These are phyloP conservation scores for Hypoxylon rickii DNA, from an alignment of 495 filamentous ascomycete species.

Conservation along the genomic window DNA sequence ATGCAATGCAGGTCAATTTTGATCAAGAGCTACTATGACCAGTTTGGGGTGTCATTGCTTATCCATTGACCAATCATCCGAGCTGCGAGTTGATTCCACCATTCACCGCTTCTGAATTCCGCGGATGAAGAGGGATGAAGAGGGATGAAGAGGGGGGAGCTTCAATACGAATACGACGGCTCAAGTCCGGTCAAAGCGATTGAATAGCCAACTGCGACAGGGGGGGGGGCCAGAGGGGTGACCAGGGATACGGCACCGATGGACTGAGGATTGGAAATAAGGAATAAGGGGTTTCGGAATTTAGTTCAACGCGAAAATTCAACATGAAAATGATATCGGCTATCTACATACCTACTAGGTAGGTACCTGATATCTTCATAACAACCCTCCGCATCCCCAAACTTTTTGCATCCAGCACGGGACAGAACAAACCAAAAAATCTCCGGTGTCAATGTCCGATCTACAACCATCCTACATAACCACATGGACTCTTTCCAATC, in stretches of 20 bases:
- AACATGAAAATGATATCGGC: not conserved
- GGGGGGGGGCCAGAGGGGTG: too few species aligned
- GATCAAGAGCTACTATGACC: constrained; percentile 9
- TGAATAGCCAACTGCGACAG: not conserved
- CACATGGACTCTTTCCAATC: too few species aligned
- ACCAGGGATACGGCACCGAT: too few species aligned
- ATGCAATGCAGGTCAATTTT: constrained; percentile 31
- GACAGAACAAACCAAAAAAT: too few species aligned
- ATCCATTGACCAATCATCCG: constrained; percentile 29
- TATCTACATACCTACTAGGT: not conserved
- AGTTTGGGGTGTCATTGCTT: constrained; percentile 20
- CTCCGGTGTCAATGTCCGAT: too few species aligned
- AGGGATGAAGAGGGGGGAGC: too few species aligned
- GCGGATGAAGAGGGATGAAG: constrained; percentile 1
- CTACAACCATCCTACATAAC: too few species aligned
- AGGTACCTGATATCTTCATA: not conserved
- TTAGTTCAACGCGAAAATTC: not conserved
- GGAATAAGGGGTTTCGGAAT: not conserved
- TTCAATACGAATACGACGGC: constrained; percentile 36
- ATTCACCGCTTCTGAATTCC: constrained; percentile 29
- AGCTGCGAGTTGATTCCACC: constrained; percentile 8
- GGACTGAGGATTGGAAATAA: not conserved
- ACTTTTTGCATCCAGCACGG: too few species aligned
- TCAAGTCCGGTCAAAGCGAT: constrained; percentile 6
- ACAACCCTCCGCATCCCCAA: too few species aligned